A percentile compares a stretch with the other conserved stretches of the same genome.
phyloP scores from a whole-genome alignment of 495 filamentous ascomycete species.

The Penicillium coffeae region DNA sequence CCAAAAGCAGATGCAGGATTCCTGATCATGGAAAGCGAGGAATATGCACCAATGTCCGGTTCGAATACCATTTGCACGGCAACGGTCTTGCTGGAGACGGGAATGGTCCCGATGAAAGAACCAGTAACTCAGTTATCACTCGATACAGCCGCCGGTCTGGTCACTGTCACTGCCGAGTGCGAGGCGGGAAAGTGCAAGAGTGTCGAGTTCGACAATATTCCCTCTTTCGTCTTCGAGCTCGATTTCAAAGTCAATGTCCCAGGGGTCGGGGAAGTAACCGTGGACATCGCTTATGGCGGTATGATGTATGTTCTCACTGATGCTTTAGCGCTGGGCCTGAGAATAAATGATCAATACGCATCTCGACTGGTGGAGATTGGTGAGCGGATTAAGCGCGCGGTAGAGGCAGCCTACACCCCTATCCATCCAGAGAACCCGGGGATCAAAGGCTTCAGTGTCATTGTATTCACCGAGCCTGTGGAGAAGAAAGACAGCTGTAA shows the following conservation, averaged over 20 bases:
- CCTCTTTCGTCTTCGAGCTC: conserved; percentile 31
- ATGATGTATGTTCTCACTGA: conserved; percentile 38
- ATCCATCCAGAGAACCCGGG: conserved; percentile 31
- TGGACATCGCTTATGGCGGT: conserved; percentile 35
- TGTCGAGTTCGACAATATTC: conserved; percentile 34
- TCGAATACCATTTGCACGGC: conserved; percentile 33
- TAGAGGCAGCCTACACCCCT: conserved; percentile 19
- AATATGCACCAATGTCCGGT: conserved; percentile 37
- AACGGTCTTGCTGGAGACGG: conserved; percentile 34
- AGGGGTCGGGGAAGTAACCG: conserved; percentile 21
- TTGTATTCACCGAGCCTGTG: conserved; percentile 25
- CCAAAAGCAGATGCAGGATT: conserved; percentile 34
- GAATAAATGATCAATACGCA: conserved; percentile 16
- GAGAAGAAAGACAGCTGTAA: conserved; percentile 15
- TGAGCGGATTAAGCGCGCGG: conserved; percentile 31
- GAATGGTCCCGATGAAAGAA: conserved; percentile 36
- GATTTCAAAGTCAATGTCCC: conserved; percentile 29
- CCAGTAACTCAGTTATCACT: conserved; percentile 23
- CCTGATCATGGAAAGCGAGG: conserved; percentile 38
- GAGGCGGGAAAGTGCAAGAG: conserved; percentile 32
- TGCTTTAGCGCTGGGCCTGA: conserved; percentile 21
- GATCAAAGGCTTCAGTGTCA: conserved; percentile 26
- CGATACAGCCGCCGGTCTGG: conserved; percentile 32
- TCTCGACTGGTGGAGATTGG: conserved; percentile 23
- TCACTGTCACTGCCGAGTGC: conserved; percentile 28